Conservation (phyloP, 2,329 filamentous ascomycete genomes). For the Metarhizium guizhouense region DNA sequence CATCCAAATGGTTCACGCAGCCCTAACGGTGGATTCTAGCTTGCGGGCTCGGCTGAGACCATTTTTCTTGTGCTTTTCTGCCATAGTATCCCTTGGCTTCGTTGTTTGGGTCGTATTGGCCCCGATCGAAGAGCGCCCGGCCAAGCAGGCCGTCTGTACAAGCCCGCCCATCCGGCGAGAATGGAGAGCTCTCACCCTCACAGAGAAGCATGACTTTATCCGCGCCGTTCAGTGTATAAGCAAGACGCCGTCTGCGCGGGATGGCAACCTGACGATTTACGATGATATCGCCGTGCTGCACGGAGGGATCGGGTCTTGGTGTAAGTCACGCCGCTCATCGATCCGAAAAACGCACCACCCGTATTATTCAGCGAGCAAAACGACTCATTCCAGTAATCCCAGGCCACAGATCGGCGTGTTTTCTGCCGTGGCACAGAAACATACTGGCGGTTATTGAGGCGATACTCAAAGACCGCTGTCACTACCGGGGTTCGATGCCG, state of each 20-base stretch:
- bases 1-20: not conserved
- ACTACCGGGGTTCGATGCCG: not conserved
- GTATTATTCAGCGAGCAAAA: not conserved
- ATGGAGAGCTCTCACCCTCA: constrained; percentile 1
- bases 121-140: not conserved
- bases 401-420: constrained; percentile 6
- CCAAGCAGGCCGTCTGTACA: not conserved
- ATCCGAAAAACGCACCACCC: not conserved
- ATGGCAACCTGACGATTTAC: not conserved
- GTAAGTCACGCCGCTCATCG: not conserved
- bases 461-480: not conserved
- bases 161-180: constrained; percentile 1
- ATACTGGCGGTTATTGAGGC: not conserved
- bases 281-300: constrained; percentile 5
- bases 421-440: constrained; percentile 5
- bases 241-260: not conserved
- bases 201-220: constrained; percentile 3
- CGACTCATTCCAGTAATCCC: not conserved
- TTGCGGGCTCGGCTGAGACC: not conserved
- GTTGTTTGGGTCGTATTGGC: not conserved
- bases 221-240: not conserved
- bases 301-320: constrained; percentile 5
- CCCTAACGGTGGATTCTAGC: not conserved
- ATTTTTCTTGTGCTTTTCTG: not conserved
- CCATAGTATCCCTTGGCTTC: not conserved